These are phyloP conservation scores for Tolypocladium tundrense DNA, from an alignment of 2,329 filamentous ascomycete species.

Conservation along the genomic window DNA sequence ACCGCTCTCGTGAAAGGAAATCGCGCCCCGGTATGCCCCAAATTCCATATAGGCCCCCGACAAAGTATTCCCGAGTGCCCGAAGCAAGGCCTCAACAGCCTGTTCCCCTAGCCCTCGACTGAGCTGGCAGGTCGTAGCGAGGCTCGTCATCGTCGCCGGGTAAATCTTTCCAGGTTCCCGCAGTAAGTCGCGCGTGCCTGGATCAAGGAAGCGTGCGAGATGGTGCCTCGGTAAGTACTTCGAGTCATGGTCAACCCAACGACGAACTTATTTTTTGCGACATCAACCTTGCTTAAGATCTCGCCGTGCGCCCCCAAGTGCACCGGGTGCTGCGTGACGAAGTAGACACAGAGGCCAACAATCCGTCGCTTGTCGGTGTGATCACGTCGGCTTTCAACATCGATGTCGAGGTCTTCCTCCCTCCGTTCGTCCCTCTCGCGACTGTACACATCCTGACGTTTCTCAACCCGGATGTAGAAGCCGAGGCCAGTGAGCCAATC, in stretches of 20 bases:
- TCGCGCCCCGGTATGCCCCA: no score
- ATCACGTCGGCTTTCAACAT: not conserved
- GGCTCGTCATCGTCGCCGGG: no score
- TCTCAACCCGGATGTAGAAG: not conserved
- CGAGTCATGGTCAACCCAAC: not conserved
- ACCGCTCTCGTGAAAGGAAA: no score
- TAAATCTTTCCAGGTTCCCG: not conserved
- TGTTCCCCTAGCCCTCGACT: no score
- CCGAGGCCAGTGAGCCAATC: not conserved
- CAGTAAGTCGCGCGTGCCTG: no score
- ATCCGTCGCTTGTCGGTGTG: not conserved
- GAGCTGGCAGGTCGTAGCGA: no score
- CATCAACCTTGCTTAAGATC: not conserved
- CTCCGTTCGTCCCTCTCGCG: not conserved
- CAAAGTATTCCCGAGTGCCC: no score
- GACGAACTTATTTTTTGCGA: not conserved
- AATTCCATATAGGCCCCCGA: no score
- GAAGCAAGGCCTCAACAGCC: no score
- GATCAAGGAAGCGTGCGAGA: not conserved
- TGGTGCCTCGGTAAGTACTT: not conserved
- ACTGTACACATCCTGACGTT: not conserved
- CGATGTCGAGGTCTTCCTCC: not conserved
- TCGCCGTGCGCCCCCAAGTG: not conserved
- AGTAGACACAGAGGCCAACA: not conserved
- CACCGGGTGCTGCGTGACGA: not conserved